phyloP scores from a whole-genome alignment of 805 yeast species.

The Metschnikowia rubicola region DNA sequence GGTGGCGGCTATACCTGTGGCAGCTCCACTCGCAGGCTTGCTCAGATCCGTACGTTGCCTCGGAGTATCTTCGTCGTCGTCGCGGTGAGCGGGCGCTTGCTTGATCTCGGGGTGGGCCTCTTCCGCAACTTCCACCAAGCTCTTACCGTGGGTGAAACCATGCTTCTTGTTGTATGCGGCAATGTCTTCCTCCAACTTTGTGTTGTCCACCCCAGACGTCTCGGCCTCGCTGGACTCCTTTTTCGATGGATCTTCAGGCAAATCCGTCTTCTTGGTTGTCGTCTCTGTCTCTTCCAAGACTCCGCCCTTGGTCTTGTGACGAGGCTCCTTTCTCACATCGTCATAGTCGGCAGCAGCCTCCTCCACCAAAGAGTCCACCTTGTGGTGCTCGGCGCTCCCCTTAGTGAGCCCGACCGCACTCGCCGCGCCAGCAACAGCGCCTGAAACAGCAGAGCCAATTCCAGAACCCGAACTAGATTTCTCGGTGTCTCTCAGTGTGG shows the following conservation, averaged over 20 bases:
- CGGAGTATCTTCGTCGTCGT: slow-evolving; percentile 3
- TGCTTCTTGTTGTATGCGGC: slow-evolving; percentile 28
- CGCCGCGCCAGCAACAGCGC: slow-evolving; percentile 21
- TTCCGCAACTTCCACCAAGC: slow-evolving; percentile 29
- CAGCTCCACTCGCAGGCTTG: slow-evolving; percentile 3
- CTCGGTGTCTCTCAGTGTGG: neutral
- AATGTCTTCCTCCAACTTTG: slow-evolving; percentile 22
- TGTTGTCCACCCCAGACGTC: slow-evolving; percentile 11
- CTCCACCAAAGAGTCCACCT: slow-evolving; percentile 20
- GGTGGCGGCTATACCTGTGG: slow-evolving; percentile 9
- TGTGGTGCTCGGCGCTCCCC: slow-evolving; percentile 2
- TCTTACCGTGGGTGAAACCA: slow-evolving; percentile 21
- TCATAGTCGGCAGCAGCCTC: slow-evolving; percentile 16
- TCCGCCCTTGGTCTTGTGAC: slow-evolving; percentile 9
- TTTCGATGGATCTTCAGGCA: slow-evolving; percentile 5
- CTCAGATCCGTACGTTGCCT: slow-evolving; percentile 4
- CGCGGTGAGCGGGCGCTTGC: slow-evolving; percentile 17
- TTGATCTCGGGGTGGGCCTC: slow-evolving; percentile 18
- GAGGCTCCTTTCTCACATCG: slow-evolving; percentile 10
- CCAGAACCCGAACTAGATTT: slow-evolving; percentile 1
- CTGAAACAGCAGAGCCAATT: slow-evolving; percentile 15
- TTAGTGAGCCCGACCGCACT: slow-evolving; percentile 16
- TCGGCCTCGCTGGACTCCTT: slow-evolving; percentile 1
- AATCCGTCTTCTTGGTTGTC: neutral
- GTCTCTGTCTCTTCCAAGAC: slow-evolving; percentile 6